Percentiles rank a stretch among this genome's conserved stretches.
phyloP scores from a whole-genome alignment of 768 basidiomycete species.

The Xerocomellus amylosporus region DNA sequence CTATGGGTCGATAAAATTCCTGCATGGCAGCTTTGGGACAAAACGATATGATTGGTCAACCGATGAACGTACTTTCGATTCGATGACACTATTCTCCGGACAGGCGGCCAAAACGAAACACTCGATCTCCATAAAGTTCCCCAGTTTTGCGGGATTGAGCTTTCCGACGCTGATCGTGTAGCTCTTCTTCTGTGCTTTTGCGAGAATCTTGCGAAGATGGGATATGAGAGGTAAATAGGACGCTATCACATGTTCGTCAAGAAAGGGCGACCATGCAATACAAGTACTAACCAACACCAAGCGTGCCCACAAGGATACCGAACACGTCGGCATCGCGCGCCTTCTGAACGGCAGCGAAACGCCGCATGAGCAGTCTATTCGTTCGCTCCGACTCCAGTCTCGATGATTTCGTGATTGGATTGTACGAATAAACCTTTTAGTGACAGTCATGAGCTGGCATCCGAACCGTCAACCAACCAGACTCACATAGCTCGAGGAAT shows the following conservation, averaged over 20 bases:
- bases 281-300: constrained; percentile 70
- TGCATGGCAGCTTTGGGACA: constrained; percentile 28
- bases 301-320: constrained; percentile 91
- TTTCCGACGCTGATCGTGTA: constrained; percentile 97
- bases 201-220: constrained; percentile 71
- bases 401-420: constrained; percentile 50
- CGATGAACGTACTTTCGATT: constrained; percentile 51
- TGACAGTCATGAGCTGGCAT: neutral
- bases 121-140: constrained; percentile 94
- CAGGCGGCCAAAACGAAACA: constrained; percentile 95
- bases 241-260: constrained; percentile 39
- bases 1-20: constrained; percentile 89
- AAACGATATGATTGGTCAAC: neutral
- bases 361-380: constrained; percentile 83
- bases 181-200: constrained; percentile 73
- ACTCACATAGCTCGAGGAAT: constrained; percentile 61
- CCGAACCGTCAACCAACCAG: neutral
- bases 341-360: constrained; percentile 83
- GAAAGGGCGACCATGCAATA: neutral
- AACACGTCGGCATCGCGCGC: constrained; percentile 92
- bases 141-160: constrained; percentile 90
- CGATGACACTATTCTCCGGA: constrained; percentile 84
- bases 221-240: constrained; percentile 84
- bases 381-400: constrained; percentile 64
- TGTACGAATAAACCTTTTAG: constrained; percentile 73